phyloP scores from a whole-genome alignment of 2,329 filamentous ascomycete species.

The Ophiognomonia clavigignenti-juglandacearum region DNA sequence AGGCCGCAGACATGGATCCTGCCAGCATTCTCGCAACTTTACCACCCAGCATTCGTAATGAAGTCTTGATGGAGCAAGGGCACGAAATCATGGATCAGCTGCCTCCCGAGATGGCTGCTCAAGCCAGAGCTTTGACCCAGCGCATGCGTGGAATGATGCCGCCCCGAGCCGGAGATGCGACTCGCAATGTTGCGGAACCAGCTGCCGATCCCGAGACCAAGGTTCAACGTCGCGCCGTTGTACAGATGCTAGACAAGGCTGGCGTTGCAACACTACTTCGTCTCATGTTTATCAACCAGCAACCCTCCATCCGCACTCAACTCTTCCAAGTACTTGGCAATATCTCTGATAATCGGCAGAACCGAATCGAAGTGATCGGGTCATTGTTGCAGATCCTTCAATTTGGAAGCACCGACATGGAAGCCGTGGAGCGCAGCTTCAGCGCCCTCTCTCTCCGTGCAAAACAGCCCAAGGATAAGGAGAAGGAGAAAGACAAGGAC shows the following conservation, averaged over 20 bases:
- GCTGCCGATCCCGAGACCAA: conserved; percentile 45
- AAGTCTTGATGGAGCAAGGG: conserved; percentile 87
- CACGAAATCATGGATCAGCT: conserved; percentile 80
- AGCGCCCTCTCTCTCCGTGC: conserved; percentile 87
- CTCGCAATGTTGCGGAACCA: conserved; percentile 20
- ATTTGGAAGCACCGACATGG: conserved; percentile 89
- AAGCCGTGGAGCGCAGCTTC: conserved; percentile 92
- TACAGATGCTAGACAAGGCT: conserved; percentile 95
- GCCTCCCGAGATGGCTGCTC: conserved; percentile 78
- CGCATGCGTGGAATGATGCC: conserved; percentile 27
- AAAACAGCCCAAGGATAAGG: conserved; percentile 68
- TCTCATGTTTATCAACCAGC: conserved; percentile 96
- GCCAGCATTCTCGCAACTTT: conserved; percentile 90
- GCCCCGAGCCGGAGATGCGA: conserved; percentile 25
- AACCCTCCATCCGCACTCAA: conserved; percentile 77
- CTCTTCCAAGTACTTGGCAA: conserved; percentile 85
- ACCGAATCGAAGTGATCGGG: conserved; percentile 87
- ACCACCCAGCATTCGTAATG: conserved; percentile 75
- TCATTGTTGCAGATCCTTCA: conserved; percentile 90
- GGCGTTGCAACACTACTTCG: conserved; percentile 93
- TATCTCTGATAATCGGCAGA: conserved; percentile 95
- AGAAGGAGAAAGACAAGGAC: conserved; percentile 58
- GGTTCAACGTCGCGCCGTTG: conserved; percentile 70
- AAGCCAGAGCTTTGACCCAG: conserved; percentile 68
- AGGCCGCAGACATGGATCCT: conserved; percentile 74